Evolutionary conservation across 2,329 filamentous ascomycete species (phyloP).

Genomic region (Cryphonectria radicalis): DNA sequence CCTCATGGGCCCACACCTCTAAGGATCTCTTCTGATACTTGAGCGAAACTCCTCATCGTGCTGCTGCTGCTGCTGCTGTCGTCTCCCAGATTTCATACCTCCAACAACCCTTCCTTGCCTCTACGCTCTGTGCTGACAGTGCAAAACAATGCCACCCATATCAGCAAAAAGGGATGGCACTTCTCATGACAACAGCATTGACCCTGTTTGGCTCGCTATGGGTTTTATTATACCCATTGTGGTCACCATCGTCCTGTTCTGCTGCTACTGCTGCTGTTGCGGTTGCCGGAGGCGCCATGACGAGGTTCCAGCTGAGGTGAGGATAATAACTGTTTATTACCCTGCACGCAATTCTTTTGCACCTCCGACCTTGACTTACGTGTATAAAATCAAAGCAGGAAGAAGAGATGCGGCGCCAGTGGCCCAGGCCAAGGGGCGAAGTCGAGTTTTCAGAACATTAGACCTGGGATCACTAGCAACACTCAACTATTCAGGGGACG

Average conservation of each 20-base stretch:
- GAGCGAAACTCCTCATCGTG: not conserved
- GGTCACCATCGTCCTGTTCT: constrained; percentile 10
- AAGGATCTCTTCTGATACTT: not conserved
- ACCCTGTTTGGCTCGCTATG: constrained; percentile 22
- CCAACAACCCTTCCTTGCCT: not conserved
- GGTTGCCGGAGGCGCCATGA: constrained; percentile 2
- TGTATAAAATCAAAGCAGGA: not conserved
- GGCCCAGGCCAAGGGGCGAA: not conserved
- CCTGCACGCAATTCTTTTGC: not conserved
- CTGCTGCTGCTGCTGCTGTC: not conserved
- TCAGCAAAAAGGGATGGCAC: constrained; percentile 7
- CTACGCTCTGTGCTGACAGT: not conserved
- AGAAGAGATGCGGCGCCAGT: not conserved
- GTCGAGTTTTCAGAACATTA: not conserved
- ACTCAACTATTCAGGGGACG: not conserved
- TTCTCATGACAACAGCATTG: constrained; percentile 14
- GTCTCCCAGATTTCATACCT: not conserved
- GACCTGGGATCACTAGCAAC: not conserved
- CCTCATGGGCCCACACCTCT: too few relatives aligned
- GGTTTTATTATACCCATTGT: constrained; percentile 19
- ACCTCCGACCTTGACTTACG: too few relatives aligned
- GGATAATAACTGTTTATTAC: not conserved
- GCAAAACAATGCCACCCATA: constrained; percentile 9
- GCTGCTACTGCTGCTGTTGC: constrained; percentile 15
- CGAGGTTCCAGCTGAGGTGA: not conserved